A percentile compares a stretch with the other conserved stretches of the same genome.
Evolutionary conservation across 768 basidiomycete genomes (phyloP).

Genomic region (Lactarius quietus): DNA sequence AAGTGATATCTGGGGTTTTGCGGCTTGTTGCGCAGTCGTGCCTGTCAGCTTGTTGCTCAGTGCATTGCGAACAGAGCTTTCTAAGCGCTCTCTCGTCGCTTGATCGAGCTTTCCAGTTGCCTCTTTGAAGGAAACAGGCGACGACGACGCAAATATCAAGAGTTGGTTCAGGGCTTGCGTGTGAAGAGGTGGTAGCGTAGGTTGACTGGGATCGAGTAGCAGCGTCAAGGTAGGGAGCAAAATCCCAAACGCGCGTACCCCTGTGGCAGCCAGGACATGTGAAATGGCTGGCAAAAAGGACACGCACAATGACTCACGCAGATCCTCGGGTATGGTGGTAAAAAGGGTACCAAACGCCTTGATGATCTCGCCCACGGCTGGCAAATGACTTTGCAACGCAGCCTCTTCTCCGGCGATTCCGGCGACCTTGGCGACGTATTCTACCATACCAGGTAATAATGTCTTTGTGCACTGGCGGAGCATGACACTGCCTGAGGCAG

Average conservation of each 20-base stretch:
- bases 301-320: constrained; percentile 18
- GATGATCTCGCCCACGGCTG: constrained; percentile 74
- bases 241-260: constrained; percentile 22
- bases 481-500: constrained; percentile 57
- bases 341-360: constrained; percentile 55
- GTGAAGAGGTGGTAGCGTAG: constrained; percentile 20
- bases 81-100: constrained; percentile 20
- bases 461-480: constrained; percentile 69
- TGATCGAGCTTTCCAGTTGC: constrained; percentile 24
- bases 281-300: not conserved
- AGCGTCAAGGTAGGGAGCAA: constrained; percentile 25
- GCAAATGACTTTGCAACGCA: constrained; percentile 51
- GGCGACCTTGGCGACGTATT: constrained; percentile 68
- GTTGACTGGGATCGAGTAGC: constrained; percentile 21
- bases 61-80: constrained; percentile 22
- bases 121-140: constrained; percentile 26
- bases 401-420: constrained; percentile 55
- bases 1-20: constrained; percentile 27
- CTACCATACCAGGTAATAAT: constrained; percentile 78
- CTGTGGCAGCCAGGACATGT: constrained; percentile 3
- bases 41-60: constrained; percentile 15
- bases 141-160: constrained; percentile 24
- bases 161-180: constrained; percentile 24
- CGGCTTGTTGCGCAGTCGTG: constrained; percentile 3
- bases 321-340: constrained; percentile 19